These are phyloP conservation scores for Helichrysum umbraculigerum DNA, from an alignment of 129 eudicot species.

Conservation along the genomic window DNA sequence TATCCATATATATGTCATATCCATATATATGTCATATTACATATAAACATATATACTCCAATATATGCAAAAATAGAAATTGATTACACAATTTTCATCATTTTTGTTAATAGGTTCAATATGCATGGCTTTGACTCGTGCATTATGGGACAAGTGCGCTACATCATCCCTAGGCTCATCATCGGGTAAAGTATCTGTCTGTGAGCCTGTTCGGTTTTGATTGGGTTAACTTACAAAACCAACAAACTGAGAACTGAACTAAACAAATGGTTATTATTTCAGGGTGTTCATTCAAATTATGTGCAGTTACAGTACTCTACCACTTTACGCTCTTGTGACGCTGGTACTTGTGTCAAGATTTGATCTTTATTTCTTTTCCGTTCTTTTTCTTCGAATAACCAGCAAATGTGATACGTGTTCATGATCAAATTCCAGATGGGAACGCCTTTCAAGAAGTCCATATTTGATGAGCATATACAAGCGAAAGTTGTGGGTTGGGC, in stretches of 20 bases:
- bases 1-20: too few species aligned
- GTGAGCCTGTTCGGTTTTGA: neutral
- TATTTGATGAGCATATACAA: constrained; percentile 61
- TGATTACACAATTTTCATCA: neutral
- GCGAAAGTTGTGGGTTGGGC: constrained; percentile 60
- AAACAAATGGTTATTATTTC: neutral
- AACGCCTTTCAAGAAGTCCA: constrained; percentile 49
- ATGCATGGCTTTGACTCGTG: constrained; percentile 72
- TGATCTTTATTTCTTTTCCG: neutral
- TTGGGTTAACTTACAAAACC: neutral
- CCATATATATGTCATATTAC: too few species aligned
- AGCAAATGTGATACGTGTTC: neutral
- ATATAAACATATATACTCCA: neutral
- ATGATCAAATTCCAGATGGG: constrained; percentile 53
- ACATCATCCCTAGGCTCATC: constrained; percentile 63
- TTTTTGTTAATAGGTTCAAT: constrained; percentile 44
- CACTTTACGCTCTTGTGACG: constrained; percentile 72
- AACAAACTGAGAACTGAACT: neutral
- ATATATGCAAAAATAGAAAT: neutral
- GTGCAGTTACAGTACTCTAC: constrained; percentile 80
- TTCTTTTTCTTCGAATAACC: neutral
- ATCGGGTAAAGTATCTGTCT: constrained; percentile 54
- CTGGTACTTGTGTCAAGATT: constrained; percentile 47
- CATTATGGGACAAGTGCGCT: constrained; percentile 72
- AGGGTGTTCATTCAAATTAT: constrained; percentile 67